These are phyloP conservation scores for Craspedostauros australis DNA, from an alignment of 108 stramenopile species.

Conservation along the genomic window DNA sequence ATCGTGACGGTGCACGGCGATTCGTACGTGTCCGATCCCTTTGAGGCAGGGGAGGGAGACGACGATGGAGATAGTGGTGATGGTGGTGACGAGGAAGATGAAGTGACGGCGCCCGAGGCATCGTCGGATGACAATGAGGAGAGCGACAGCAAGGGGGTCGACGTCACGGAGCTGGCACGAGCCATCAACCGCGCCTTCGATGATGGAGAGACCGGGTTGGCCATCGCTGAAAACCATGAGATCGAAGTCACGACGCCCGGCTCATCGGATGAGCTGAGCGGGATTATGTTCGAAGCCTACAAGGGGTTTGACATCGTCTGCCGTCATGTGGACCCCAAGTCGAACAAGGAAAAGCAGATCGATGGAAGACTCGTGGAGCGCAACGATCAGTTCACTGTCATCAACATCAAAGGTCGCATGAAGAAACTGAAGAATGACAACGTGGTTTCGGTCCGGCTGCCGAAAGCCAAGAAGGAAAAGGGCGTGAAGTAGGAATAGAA, in stretches of 20 bases:
- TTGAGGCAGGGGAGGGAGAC: constrained; percentile 4
- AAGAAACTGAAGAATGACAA: constrained; percentile 57
- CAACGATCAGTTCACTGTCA: constrained; percentile 42
- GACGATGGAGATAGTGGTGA: constrained; percentile 10
- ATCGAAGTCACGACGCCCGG: constrained; percentile 81
- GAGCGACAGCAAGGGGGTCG: constrained; percentile 14
- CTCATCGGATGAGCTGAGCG: constrained; percentile 32
- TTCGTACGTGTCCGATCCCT: constrained; percentile 16
- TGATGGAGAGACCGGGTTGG: constrained; percentile 15
- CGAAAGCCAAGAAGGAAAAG: constrained; percentile 76
- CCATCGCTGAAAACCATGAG: constrained; percentile 48
- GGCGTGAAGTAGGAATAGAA: constrained; percentile 39
- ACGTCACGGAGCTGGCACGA: constrained; percentile 42
- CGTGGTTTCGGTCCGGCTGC: constrained; percentile 45
- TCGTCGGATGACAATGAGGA: constrained; percentile 7
- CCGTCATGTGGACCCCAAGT: constrained; percentile 41
- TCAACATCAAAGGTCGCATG: constrained; percentile 72
- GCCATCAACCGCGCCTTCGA: constrained; percentile 57
- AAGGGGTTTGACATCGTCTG: constrained; percentile 74
- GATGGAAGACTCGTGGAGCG: constrained; percentile 59
- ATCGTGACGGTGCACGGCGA: constrained; percentile 48
- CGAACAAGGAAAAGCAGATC: constrained; percentile 34
- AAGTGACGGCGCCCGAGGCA: constrained; percentile 7
- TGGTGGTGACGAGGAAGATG: constrained; percentile 17
- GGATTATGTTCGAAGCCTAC: constrained; percentile 65